Base-by-base conservation (phyloP, 306 rosid genomes). In the Comarum palustre region DNA sequence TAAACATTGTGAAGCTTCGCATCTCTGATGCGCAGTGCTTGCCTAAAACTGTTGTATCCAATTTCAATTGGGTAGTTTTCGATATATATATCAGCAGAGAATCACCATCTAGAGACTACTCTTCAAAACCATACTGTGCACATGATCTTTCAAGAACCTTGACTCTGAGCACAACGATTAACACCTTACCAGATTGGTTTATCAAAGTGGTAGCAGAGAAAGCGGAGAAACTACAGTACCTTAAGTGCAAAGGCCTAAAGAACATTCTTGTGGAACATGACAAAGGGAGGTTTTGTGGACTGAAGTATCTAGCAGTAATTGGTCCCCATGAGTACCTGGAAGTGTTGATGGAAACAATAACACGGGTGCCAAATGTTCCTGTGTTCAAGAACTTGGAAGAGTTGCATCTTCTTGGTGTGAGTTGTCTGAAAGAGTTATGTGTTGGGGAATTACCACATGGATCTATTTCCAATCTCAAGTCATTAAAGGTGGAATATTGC, bases 401-500 rank as follows among this genome's bases (percentile, higher is more conserved):
- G 2, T 52, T 75, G 19, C 34, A 29, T 4, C 29, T 66, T 13
- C 66, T 66, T 22, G 1, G 17, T 2, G n/a, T 51, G 55, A 42
- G 22, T 19, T 47, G 1, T 2, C 6, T 66, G 45, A 38, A 50
- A 20, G 73, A 39, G 31, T 52, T 54, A 32, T 66, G 79, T 6
- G 4, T n/a, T 6, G 73, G 52, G 5, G 73, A 54, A 20, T 60
- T 74, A 47, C 72, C 64, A 0, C 20, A 3, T 19, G 50, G 79
- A 6, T 66, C 79, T 4, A 32, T 75, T 6, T 24, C 17, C 6
- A 75, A 39, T 11, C 73, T 75, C 0, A 66, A 75, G 46, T 66
- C 45, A 39, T 48, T 75, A 15, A 61, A 52, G 55, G 55, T 66
- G 15, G 57, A 75, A 50, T 52, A 66, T 10, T 75, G 73, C 17